Base-by-base conservation (phyloP, 805 yeast genomes). In the Dipodascus albidus region DNA sequence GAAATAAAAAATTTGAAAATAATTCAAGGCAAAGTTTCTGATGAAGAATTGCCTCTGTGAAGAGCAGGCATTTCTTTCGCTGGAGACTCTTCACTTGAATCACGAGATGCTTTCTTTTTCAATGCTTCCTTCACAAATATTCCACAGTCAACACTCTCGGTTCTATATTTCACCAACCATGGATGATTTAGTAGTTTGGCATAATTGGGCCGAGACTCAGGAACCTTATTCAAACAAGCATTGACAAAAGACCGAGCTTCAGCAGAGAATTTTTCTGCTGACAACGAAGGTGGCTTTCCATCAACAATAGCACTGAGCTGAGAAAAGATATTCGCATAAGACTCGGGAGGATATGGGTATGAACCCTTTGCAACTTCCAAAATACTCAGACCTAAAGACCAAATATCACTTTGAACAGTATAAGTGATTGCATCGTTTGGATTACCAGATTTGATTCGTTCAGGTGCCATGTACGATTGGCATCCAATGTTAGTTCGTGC, bases 231-330 rank as follows among this genome's bases (percentile, higher is more conserved):
- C 54, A 93, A 72, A 68, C 76, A 70, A 55, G 79, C 76, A 11
- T 74, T 74, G 9, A 91, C 95, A 67, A 93, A 93, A 58, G 82
- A 80, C 60, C 81, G 83, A 0, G 97, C 98, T 51, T 83, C 84
- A n/a, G 73, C 66, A 1, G 90, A 79, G 64, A 79, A 93, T 60
- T 69, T 71, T 51, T 68, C 77, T 1, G 74, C 69, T 17, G 90
- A 90, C 52, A 89, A 71, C 49, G 73, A 71, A n/a, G 96, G 96
- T 2, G 96, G 88, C 23, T 85, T 89, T 9, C 96, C 96, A 64
- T 87, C 95, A n/a, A 93, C 97, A 62, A 93, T 93, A 2, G 97
- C 98, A 69, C 88, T 84, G 58, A 93, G 75, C 69, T 93, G 99
- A 3, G 93, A 84, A 63, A 93, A 90, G 11, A 93, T 87, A 66